These are phyloP conservation scores for Colletotrichum melonis DNA, from an alignment of 2,329 filamentous ascomycete species.

Conservation along the genomic window DNA sequence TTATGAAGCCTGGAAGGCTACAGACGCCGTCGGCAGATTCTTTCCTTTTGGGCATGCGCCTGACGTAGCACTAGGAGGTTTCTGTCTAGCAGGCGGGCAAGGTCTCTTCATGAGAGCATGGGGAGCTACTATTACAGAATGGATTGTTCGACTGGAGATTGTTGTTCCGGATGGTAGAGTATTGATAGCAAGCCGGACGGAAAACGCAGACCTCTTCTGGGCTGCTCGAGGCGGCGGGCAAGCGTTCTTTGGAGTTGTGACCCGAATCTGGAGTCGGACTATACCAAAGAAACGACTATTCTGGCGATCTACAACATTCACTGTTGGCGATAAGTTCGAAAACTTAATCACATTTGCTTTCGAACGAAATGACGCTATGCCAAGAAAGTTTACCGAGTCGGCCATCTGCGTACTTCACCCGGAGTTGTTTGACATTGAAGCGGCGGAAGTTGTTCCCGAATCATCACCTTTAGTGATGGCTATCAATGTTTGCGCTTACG, in stretches of 20 bases:
- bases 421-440: background rate
- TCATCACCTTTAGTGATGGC: background rate
- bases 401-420: background rate
- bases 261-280: background rate
- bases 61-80: background rate
- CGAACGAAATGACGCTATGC: background rate
- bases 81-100: background rate
- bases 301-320: background rate
- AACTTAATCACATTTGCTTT: background rate
- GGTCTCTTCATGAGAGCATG: background rate
- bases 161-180: background rate
- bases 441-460: background rate
- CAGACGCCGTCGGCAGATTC: background rate
- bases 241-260: background rate
- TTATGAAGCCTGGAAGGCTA: background rate
- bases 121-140: background rate
- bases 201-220: background rate
- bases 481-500: background rate
- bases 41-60: background rate
- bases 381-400: background rate
- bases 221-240: background rate
- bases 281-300: background rate
- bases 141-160: background rate
- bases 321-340: background rate
- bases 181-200: background rate